Conservation (phyloP, 176 grass and related monocot species). For the Aegilops longissima region DNA sequence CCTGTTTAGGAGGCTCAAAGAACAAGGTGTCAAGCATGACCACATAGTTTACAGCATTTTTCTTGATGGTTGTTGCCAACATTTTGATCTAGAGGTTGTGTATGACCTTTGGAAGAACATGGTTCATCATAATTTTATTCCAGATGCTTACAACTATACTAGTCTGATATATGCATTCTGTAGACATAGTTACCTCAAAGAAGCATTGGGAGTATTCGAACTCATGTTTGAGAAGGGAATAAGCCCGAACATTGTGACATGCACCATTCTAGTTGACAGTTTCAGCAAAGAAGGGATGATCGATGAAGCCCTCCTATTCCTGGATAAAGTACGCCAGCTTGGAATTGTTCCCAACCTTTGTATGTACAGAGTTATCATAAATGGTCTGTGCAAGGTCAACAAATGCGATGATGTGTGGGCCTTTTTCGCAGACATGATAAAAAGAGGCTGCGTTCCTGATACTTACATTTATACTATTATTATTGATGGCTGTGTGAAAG, state of each 20-base stretch:
- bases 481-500: conserved; percentile 66
- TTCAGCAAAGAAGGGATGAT: conserved; percentile 52
- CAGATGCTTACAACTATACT: conserved; percentile 65
- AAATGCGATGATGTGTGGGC: conserved; percentile 41
- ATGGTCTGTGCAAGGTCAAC: conserved; percentile 56
- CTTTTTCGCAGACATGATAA: conserved; percentile 70
- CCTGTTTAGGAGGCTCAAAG: conserved; percentile 41
- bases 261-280: conserved; percentile 66
- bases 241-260: conserved; percentile 63
- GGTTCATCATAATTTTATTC: conserved; percentile 42
- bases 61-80: conserved; percentile 56
- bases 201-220: conserved; percentile 61
- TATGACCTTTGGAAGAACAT: conserved; percentile 55
- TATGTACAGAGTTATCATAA: conserved; percentile 67
- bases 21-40: conserved; percentile 39
- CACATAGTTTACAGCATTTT: conserved; percentile 62
- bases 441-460: conserved; percentile 60
- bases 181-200: conserved; percentile 54
- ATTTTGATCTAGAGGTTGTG: conserved; percentile 48
- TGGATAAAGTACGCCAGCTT: conserved; percentile 47
- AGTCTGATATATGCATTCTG: conserved; percentile 71
- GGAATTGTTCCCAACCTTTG: conserved; percentile 62
- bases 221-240: conserved; percentile 56
- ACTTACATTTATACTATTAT: conserved; percentile 63
- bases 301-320: conserved; percentile 59